These are phyloP conservation scores for Pilatotrama ljubarskyi DNA, from an alignment of 768 basidiomycete species.

Conservation along the genomic window DNA sequence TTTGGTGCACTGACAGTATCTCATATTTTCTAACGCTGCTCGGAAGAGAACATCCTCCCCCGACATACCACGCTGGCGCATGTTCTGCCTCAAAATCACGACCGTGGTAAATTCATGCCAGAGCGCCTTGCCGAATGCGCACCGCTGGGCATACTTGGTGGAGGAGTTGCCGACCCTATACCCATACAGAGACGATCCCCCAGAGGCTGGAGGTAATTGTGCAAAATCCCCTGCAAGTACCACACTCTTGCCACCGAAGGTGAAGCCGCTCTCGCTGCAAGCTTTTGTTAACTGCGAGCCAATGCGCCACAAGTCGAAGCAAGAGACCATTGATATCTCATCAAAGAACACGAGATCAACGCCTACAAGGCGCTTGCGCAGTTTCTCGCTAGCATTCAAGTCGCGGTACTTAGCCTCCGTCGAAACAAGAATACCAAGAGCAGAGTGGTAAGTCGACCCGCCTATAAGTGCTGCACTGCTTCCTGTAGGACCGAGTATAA, in stretches of 20 bases:
- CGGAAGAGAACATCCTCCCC: neutral
- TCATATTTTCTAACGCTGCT: neutral
- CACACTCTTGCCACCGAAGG: neutral
- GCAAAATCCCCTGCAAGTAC: neutral
- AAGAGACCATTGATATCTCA: neutral
- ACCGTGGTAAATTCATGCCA: neutral
- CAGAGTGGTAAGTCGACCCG: neutral
- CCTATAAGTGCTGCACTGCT: neutral
- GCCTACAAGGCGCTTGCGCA: neutral
- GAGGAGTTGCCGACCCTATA: neutral
- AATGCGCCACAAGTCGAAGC: neutral
- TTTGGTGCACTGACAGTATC: neutral
- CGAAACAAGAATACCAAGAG: neutral
- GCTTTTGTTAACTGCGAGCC: neutral
- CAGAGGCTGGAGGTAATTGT: neutral
- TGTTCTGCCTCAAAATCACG: neutral
- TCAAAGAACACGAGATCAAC: neutral
- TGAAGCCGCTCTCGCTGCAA: neutral
- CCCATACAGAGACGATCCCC: neutral
- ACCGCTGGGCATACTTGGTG: neutral
- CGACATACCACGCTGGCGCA: neutral
- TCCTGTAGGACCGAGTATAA: constrained; percentile 29
- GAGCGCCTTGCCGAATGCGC: neutral
- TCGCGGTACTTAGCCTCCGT: too few relatives aligned
- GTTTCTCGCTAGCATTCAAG: neutral